A percentile compares a stretch with the other conserved stretches of the same genome.
phyloP scores from a whole-genome alignment of 257 asterid genomes.

The Primulina tabacum region DNA sequence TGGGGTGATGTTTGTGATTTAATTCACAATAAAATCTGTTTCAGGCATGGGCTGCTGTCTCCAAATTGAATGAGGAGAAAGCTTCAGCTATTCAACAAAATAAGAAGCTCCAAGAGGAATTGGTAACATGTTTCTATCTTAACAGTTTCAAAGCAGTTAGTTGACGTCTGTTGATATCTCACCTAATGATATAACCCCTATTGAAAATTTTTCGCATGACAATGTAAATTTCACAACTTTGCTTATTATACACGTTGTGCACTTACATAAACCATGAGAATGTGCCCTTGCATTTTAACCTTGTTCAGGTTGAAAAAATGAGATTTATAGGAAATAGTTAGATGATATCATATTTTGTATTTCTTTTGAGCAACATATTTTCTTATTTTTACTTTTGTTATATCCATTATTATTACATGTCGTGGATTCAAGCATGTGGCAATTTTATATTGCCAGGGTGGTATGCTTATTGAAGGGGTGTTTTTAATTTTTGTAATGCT shows the following conservation, averaged over 20 bases:
- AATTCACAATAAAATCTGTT: conserved; percentile 20
- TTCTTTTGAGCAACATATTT: too few relatives aligned
- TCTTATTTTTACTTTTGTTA: background rate
- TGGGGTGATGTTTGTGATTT: conserved; percentile 15
- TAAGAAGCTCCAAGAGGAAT: conserved; percentile 55
- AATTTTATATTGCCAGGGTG: too few relatives aligned
- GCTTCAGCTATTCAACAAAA: conserved; percentile 52
- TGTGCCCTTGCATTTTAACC: too few relatives aligned
- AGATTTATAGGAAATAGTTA: background rate
- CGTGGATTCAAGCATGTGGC: background rate
- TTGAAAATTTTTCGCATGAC: background rate
- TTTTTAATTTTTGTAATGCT: too few relatives aligned
- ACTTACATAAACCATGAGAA: background rate
- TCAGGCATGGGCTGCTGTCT: conserved; percentile 49
- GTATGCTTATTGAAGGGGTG: too few relatives aligned
- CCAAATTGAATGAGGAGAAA: conserved; percentile 69
- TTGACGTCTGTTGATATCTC: background rate
- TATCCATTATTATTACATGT: background rate
- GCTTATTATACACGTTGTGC: background rate
- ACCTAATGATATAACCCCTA: background rate
- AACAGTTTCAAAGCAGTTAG: conserved; percentile 1
- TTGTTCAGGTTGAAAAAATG: background rate
- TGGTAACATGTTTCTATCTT: conserved; percentile 48
- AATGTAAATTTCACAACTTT: background rate
- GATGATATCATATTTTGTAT: background rate